These are phyloP conservation scores for Halteria grandinella DNA, from an alignment of 73 alveolate species.

Conservation along the genomic window DNA sequence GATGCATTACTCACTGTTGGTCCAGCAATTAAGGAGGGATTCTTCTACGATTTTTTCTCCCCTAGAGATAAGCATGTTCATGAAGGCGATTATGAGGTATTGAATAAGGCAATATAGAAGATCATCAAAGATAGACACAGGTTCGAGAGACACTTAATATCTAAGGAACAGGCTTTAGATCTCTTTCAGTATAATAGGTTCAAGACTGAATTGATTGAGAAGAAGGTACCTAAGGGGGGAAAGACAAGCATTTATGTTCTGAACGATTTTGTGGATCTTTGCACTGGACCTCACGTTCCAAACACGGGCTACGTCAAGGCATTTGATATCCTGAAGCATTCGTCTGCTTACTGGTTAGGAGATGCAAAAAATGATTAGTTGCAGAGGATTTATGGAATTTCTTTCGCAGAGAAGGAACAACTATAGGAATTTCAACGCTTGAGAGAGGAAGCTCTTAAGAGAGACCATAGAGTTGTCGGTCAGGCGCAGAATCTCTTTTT, in stretches of 20 bases:
- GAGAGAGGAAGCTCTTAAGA: conserved; percentile 94
- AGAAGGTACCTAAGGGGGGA: conserved; percentile 92
- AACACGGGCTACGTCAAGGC: conserved; percentile 96
- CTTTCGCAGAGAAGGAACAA: conserved; percentile 94
- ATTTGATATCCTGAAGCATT: conserved; percentile 85
- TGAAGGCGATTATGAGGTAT: conserved; percentile 70
- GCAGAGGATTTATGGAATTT: conserved; percentile 88
- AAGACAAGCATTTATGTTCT: conserved; percentile 94
- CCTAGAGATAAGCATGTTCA: conserved; percentile 73
- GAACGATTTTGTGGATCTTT: conserved; percentile 97
- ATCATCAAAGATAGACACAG: conserved; percentile 85
- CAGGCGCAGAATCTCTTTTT: conserved; percentile 91
- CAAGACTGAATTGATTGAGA: conserved; percentile 84
- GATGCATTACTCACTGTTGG: conserved; percentile 76
- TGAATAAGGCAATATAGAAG: conserved; percentile 80
- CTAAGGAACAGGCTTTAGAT: conserved; percentile 93
- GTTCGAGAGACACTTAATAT: conserved; percentile 89
- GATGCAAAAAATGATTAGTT: conserved; percentile 94
- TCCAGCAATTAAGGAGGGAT: conserved; percentile 94
- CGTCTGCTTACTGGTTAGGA: conserved; percentile 98
- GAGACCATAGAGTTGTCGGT: conserved; percentile 97
- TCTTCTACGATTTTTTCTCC: conserved; percentile 90
- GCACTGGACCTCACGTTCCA: conserved; percentile 99
- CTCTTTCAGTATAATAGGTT: conserved; percentile 88
- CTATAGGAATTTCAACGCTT: conserved; percentile 89